Evolutionary conservation across 2,329 filamentous ascomycete species (phyloP).

Genomic region (Phaeosphaeria sp.): DNA sequence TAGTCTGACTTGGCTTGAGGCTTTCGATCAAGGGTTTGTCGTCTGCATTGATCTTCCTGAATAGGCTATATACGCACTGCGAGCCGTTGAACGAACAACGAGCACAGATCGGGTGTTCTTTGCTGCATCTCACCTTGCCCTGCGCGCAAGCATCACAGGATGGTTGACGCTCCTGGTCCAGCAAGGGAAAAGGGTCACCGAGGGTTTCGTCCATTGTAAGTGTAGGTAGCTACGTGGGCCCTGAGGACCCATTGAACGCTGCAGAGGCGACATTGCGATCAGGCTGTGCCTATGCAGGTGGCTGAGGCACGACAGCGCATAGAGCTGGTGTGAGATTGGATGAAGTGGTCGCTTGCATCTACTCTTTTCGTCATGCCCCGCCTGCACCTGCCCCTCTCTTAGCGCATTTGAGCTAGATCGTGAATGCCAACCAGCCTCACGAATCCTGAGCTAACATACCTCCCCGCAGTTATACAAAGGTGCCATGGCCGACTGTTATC

Average conservation of each 20-base stretch:
- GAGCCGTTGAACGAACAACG: not conserved
- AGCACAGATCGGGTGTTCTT: not conserved
- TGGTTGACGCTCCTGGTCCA: not conserved
- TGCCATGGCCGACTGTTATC: slow-evolving; percentile 12
- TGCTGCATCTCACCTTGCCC: not conserved
- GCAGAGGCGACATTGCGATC: not conserved
- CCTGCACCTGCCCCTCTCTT: slow-evolving; percentile 2
- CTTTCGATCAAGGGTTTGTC: no score
- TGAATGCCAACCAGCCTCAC: slow-evolving; percentile 7
- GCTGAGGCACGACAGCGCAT: not conserved
- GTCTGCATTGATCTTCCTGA: no score
- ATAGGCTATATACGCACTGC: no score
- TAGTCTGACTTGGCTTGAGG: no score
- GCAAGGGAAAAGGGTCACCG: not conserved
- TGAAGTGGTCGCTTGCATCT: slow-evolving; percentile 1
- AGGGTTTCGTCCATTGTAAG: not conserved
- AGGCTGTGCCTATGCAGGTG: not conserved
- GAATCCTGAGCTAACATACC: slow-evolving; percentile 1
- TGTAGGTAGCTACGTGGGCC: not conserved
- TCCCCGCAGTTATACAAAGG: slow-evolving; percentile 17
- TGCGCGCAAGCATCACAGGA: not conserved
- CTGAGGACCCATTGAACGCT: not conserved
- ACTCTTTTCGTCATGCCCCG: slow-evolving; percentile 3
- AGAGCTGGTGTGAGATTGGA: not conserved
- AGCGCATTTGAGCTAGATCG: slow-evolving; percentile 1